These are phyloP conservation scores for Pythium grandisporangium DNA, from an alignment of 352 stramenopile species.

Conservation along the genomic window DNA sequence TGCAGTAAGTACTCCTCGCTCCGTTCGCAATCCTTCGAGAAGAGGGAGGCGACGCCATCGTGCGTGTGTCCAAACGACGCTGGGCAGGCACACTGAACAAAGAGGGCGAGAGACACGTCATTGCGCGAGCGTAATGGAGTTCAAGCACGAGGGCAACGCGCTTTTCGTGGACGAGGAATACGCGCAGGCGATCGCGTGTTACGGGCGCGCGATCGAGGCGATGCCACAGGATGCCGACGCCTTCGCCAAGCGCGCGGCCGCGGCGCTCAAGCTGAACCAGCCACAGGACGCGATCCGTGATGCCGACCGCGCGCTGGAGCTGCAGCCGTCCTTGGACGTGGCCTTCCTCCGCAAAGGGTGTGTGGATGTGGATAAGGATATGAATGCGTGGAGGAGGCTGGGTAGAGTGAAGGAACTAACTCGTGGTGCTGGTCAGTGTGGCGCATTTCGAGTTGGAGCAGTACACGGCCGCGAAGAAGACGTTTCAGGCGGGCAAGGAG, in stretches of 20 bases:
- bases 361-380: constrained; percentile 1
- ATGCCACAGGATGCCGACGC: constrained; percentile 33
- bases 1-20: too few relatives aligned
- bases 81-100: too few relatives aligned
- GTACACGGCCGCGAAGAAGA: constrained; percentile 46
- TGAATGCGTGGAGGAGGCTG: background rate
- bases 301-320: constrained; percentile 30
- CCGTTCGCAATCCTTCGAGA: too few relatives aligned
- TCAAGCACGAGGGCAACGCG: constrained; percentile 63
- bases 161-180: constrained; percentile 83
- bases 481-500: constrained; percentile 47
- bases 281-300: constrained; percentile 40
- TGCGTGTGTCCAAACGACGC: too few relatives aligned
- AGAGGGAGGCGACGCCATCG: too few relatives aligned
- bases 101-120: background rate
- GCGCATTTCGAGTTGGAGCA: constrained; percentile 80
- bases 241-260: constrained; percentile 58
- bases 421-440: constrained; percentile 20
- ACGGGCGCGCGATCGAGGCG: constrained; percentile 31
- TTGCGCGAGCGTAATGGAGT: constrained; percentile 35
- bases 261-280: constrained; percentile 61
- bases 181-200: constrained; percentile 40
- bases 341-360: constrained; percentile 69
- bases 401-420: too few relatives aligned
- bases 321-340: constrained; percentile 42